phyloP scores from a whole-genome alignment of 805 yeast species.

The Myxozyma udenii region DNA sequence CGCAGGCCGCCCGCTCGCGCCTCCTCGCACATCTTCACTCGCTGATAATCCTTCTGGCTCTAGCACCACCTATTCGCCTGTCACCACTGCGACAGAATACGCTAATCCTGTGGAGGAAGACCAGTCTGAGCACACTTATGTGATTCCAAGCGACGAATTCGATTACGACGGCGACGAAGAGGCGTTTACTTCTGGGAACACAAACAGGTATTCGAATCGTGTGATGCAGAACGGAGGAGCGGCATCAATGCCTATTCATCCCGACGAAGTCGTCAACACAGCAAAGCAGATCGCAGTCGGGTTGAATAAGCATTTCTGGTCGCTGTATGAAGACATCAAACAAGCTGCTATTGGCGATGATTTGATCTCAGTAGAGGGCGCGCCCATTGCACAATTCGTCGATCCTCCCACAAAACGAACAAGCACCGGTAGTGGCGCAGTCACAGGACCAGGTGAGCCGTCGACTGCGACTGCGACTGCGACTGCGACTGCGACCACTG shows the following conservation, averaged over 20 bases:
- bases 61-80: background rate
- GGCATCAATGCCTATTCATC: slow-evolving; percentile 12
- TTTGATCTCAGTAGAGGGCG: no score
- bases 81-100: background rate
- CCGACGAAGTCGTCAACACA: slow-evolving; percentile 31
- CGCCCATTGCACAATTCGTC: background rate
- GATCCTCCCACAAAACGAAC: background rate
- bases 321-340: slow-evolving; percentile 29
- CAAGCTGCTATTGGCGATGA: slow-evolving; percentile 33
- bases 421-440: no score
- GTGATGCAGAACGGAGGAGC: background rate
- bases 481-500: background rate
- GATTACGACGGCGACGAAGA: slow-evolving; percentile 22
- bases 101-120: background rate
- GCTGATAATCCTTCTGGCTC: background rate
- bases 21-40: slow-evolving; percentile 26
- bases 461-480: background rate
- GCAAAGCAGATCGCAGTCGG: slow-evolving; percentile 32
- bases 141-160: slow-evolving; percentile 20
- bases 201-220: background rate
- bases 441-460: background rate
- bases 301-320: slow-evolving; percentile 31
- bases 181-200: no score
- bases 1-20: slow-evolving; percentile 25
- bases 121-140: background rate